These are phyloP conservation scores for Chytriomyces sp. DNA, from an alignment of 192 early-diverging fungal species.

Conservation along the genomic window DNA sequence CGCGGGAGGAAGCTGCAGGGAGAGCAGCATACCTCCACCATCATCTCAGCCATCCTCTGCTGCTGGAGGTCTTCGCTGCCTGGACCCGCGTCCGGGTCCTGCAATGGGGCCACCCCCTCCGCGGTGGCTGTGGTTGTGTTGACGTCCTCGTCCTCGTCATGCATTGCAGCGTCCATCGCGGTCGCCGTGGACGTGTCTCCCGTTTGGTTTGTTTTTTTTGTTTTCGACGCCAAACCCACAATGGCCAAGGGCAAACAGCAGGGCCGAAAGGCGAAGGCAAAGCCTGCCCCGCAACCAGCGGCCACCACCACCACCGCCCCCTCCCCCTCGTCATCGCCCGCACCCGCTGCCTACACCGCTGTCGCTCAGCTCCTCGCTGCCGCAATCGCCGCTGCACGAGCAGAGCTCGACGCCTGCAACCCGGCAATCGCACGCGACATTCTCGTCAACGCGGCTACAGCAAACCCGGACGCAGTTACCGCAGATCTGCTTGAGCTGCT, in stretches of 20 bases:
- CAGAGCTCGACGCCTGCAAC: slow-evolving; percentile 68
- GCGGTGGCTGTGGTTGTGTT: neutral
- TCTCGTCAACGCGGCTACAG: slow-evolving; percentile 58
- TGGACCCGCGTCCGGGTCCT: no score
- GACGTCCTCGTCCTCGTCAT: neutral
- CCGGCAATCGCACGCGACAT: slow-evolving; percentile 73
- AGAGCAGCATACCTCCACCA: neutral
- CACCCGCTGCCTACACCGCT: neutral
- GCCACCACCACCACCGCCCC: neutral
- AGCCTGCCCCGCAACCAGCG: neutral
- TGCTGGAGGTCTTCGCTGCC: no score
- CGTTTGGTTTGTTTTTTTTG: slow-evolving; percentile 10
- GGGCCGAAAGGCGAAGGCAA: neutral
- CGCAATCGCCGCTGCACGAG: slow-evolving; percentile 30
- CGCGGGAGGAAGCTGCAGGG: no score
- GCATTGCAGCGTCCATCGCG: neutral
- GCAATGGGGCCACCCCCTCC: no score
- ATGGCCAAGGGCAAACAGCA: slow-evolving; percentile 19
- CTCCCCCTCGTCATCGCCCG: neutral
- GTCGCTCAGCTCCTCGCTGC: neutral
- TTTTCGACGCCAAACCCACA: neutral
- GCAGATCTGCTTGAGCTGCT: slow-evolving; percentile 58
- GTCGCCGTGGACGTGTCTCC: neutral
- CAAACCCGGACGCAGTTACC: slow-evolving; percentile 22
- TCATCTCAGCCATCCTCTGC: neutral